Conservation (phyloP, 208 protist genomes). For the Phytomonas serpens region DNA sequence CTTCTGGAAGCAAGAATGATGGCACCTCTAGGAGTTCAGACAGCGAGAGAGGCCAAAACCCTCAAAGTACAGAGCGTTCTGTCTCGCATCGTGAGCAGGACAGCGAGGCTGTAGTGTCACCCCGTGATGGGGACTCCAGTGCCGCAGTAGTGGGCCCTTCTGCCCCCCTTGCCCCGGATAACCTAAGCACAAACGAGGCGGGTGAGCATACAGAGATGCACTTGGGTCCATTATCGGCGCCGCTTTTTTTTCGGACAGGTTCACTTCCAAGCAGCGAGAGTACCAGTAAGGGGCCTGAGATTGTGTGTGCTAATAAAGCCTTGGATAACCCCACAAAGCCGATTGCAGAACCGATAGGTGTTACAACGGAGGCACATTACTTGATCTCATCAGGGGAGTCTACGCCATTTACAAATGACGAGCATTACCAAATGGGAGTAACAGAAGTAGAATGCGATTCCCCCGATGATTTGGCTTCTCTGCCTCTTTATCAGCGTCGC, state of each 20-base stretch:
- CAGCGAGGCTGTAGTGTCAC: not conserved
- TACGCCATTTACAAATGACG: not conserved
- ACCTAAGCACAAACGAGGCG: not conserved
- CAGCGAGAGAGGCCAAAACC: not conserved
- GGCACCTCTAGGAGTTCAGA: not conserved
- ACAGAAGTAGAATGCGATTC: not conserved
- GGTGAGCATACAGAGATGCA: not conserved
- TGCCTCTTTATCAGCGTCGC: slow-evolving; percentile 56
- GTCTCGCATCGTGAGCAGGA: not conserved
- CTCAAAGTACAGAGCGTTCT: not conserved
- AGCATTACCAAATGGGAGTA: not conserved
- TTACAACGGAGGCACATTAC: not conserved
- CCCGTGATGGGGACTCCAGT: not conserved
- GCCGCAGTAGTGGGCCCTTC: not conserved
- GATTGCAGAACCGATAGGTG: not conserved
- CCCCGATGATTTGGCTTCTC: not conserved
- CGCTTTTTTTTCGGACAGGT: not conserved
- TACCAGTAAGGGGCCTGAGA: not conserved
- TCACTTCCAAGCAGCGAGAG: not conserved
- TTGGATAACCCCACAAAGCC: not conserved
- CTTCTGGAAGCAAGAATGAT: not conserved
- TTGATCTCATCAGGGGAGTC: slow-evolving; percentile 4
- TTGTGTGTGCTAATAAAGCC: not conserved
- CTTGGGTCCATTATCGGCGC: not conserved
- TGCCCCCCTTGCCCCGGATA: not conserved